Conservation (phyloP, 139 green algal species). For the Volvox africanus region DNA sequence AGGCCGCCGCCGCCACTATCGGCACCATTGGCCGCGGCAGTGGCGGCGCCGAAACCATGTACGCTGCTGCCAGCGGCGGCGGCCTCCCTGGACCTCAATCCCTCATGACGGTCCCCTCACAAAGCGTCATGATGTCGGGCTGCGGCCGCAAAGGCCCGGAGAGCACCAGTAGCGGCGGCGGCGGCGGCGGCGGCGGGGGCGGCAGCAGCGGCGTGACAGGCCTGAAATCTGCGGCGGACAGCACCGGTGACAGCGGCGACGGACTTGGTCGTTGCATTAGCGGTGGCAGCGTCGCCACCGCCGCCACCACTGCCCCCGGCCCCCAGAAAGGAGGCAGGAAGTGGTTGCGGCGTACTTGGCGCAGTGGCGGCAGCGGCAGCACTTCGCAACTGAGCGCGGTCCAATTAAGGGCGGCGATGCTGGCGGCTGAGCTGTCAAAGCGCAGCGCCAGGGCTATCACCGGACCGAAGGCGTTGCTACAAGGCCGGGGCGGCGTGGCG, state of each 20-base stretch:
- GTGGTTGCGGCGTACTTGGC: neutral
- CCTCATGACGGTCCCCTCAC: neutral
- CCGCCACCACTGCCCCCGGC: no score
- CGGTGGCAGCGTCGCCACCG: neutral
- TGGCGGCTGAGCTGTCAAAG: neutral
- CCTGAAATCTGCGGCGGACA: no score
- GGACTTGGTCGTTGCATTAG: neutral
- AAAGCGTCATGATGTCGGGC: neutral
- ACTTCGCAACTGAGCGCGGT: no score
- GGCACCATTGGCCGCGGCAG: neutral
- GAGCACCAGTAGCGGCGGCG: slow-evolving; percentile 3
- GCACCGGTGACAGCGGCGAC: neutral
- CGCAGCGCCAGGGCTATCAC: neutral
- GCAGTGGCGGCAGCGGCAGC: neutral
- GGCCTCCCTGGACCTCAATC: neutral
- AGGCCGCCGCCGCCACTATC: neutral
- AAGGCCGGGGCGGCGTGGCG: neutral
- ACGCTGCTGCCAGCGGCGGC: neutral
- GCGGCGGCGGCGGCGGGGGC: neutral
- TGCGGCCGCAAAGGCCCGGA: neutral
- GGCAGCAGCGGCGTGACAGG: neutral
- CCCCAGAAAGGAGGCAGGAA: neutral
- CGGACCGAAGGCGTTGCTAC: neutral
- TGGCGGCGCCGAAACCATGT: neutral
- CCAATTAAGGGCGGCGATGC: neutral